Evolutionary conservation across 2,329 filamentous ascomycete species (phyloP).

Genomic region (Ophiocordyceps camponoti-leonardi): DNA sequence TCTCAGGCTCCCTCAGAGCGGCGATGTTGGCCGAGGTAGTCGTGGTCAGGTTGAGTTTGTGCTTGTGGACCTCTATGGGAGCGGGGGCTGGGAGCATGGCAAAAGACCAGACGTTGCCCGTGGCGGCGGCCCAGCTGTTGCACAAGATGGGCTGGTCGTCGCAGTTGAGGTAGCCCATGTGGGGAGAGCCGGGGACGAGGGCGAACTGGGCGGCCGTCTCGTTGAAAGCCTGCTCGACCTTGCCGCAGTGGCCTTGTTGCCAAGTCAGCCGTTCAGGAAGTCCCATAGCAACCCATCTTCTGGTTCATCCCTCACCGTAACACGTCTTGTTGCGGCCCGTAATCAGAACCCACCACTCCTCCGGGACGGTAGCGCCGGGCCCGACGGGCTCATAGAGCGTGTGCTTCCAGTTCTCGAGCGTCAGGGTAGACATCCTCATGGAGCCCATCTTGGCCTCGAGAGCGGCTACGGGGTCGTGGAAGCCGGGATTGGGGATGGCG

Average conservation of each 20-base stretch:
- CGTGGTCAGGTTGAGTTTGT: conserved; percentile 52
- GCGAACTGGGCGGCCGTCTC: conserved; percentile 48
- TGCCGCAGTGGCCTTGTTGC: conserved; percentile 42
- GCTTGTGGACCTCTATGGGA: conserved; percentile 44
- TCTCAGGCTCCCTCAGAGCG: conserved; percentile 34
- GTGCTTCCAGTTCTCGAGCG: conserved; percentile 53
- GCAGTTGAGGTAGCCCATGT: conserved; percentile 56
- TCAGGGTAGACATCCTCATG: conserved; percentile 33
- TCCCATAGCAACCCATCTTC: not conserved
- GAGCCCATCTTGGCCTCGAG: conserved; percentile 20
- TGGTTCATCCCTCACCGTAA: conserved; percentile 28
- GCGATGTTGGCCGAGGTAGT: conserved; percentile 47
- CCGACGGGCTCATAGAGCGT: conserved; percentile 46
- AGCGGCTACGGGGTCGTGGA: conserved; percentile 22
- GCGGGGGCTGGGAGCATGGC: conserved; percentile 48
- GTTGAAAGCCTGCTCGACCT: conserved; percentile 48
- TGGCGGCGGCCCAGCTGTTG: conserved; percentile 51
- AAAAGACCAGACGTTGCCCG: conserved; percentile 50
- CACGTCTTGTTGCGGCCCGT: conserved; percentile 68
- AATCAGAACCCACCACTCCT: conserved; percentile 62
- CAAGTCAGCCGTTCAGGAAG: not conserved
- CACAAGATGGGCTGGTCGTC: conserved; percentile 59
- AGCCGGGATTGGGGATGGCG: conserved; percentile 31
- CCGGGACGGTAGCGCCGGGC: conserved; percentile 40
- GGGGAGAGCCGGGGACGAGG: conserved; percentile 40